Evolutionary conservation across 352 stramenopile species (phyloP).

Genomic region (Phytopythium sindhum): DNA sequence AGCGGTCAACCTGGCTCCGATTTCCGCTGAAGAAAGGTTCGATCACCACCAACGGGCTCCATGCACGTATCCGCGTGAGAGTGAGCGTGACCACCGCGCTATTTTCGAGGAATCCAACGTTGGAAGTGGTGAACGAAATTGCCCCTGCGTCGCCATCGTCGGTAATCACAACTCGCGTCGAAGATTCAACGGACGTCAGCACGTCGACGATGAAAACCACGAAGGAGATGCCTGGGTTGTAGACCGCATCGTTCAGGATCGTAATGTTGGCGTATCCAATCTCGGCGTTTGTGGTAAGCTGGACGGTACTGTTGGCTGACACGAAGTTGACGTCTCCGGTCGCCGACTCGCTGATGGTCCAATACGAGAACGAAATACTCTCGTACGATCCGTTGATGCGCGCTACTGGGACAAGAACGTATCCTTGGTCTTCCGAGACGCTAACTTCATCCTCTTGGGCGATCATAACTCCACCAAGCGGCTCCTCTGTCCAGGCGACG

Average conservation of each 20-base stretch:
- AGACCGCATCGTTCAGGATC: slow-evolving; percentile 42
- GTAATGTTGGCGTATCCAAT: slow-evolving; percentile 21
- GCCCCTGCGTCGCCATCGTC: slow-evolving; percentile 58
- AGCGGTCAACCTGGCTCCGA: slow-evolving; percentile 23
- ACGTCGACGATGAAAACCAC: slow-evolving; percentile 32
- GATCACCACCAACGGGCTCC: slow-evolving; percentile 25
- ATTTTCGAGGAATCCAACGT: slow-evolving; percentile 30
- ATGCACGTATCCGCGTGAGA: slow-evolving; percentile 27
- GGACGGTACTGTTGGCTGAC: slow-evolving; percentile 5
- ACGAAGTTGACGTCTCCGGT: slow-evolving; percentile 34
- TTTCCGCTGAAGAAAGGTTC: slow-evolving; percentile 15
- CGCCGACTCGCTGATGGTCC: slow-evolving; percentile 29
- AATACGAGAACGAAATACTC: slow-evolving; percentile 30
- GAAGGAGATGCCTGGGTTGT: slow-evolving; percentile 43
- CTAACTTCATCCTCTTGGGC: slow-evolving; percentile 13
- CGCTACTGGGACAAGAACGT: slow-evolving; percentile 29
- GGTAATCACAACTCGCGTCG: slow-evolving; percentile 29
- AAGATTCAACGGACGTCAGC: slow-evolving; percentile 12
- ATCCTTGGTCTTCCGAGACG: slow-evolving; percentile 24
- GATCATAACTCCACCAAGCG: slow-evolving; percentile 25
- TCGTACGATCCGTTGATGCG: slow-evolving; percentile 55
- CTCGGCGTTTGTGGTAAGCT: slow-evolving; percentile 28
- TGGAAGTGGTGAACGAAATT: slow-evolving; percentile 30
- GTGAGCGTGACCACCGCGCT: slow-evolving; percentile 15
- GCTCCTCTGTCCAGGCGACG: slow-evolving; percentile 32